A percentile compares a stretch with the other conserved stretches of the same genome.
Evolutionary conservation across 257 asterid genomes (phyloP).

Genomic region (Solanum raphanifolium): DNA sequence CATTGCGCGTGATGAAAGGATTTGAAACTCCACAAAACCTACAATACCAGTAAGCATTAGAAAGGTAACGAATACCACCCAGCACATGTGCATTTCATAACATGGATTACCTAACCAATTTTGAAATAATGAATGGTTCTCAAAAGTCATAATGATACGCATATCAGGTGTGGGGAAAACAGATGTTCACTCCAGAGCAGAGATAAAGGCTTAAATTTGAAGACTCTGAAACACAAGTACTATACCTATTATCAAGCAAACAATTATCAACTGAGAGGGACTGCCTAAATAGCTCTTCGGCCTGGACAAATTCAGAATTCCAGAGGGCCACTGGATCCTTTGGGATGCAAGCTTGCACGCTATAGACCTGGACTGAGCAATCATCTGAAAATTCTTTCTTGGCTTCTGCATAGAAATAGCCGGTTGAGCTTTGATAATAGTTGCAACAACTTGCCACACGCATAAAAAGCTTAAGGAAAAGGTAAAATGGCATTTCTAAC

Average conservation of each 20-base stretch:
- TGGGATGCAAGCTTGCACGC: slow-evolving; percentile 85
- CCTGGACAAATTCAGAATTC: slow-evolving; percentile 87
- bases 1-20: slow-evolving; percentile 52
- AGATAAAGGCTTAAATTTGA: not conserved
- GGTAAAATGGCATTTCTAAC: not conserved
- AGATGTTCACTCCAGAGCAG: not conserved
- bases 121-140: not conserved
- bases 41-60: not conserved
- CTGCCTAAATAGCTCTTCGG: slow-evolving; percentile 74
- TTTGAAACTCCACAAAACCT: slow-evolving; percentile 83
- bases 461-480: not conserved
- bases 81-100: not conserved
- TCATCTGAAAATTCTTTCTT: slow-evolving; percentile 58
- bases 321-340: slow-evolving; percentile 91
- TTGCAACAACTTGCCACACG: not conserved
- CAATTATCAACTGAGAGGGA: slow-evolving; percentile 53
- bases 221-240: not conserved
- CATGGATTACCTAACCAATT: not conserved
- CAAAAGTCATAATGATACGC: not conserved
- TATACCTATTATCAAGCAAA: slow-evolving; percentile 72
- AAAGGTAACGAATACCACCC: not conserved
- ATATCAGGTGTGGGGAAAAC: not conserved
- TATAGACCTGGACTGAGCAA: slow-evolving; percentile 75
- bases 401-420: slow-evolving; percentile 39
- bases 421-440: not conserved